phyloP scores from a whole-genome alignment of 2,329 filamentous ascomycete species.

The Penicillium sp. region DNA sequence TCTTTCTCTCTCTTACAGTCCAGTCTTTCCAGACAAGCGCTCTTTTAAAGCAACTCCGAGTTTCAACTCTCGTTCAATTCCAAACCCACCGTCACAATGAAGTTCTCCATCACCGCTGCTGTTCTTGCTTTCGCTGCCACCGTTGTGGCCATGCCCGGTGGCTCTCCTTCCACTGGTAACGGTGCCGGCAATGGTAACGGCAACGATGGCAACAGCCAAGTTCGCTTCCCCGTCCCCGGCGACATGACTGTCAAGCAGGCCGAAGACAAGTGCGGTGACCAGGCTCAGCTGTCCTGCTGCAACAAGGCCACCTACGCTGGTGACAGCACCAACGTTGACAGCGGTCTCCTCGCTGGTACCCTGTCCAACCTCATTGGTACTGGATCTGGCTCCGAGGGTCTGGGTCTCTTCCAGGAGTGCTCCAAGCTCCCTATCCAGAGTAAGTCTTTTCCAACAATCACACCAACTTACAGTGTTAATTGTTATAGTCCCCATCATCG shows the following conservation, averaged over 20 bases:
- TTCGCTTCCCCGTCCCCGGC: conserved; percentile 28
- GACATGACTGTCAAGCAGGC: conserved; percentile 32
- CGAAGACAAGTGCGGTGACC: conserved; percentile 33
- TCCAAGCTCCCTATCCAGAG: conserved; percentile 31
- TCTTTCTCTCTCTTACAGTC: too few species aligned
- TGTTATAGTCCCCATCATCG: conserved; percentile 26
- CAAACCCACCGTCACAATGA: conserved; percentile 32
- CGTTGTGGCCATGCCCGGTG: conserved; percentile 24
- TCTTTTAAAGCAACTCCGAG: too few species aligned
- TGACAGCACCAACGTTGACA: conserved; percentile 27
- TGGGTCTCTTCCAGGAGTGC: conserved; percentile 37
- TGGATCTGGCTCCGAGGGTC: conserved; percentile 27
- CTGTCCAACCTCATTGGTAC: conserved; percentile 30
- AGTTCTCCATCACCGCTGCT: conserved; percentile 29
- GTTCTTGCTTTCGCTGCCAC: conserved; percentile 31
- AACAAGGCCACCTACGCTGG: conserved; percentile 33
- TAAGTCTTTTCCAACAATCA: too few species aligned
- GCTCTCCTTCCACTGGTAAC: conserved; percentile 12
- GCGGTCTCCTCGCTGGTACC: conserved; percentile 28
- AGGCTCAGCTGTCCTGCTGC: conserved; percentile 34
- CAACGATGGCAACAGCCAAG: conserved; percentile 29
- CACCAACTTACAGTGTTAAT: too few species aligned
- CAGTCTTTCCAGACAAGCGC: too few species aligned
- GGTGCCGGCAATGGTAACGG: conserved; percentile 20
- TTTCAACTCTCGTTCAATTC: conserved; percentile 23